Conservation (phyloP, 176 grass and related monocot genomes). For the Paspalum vaginatum region DNA sequence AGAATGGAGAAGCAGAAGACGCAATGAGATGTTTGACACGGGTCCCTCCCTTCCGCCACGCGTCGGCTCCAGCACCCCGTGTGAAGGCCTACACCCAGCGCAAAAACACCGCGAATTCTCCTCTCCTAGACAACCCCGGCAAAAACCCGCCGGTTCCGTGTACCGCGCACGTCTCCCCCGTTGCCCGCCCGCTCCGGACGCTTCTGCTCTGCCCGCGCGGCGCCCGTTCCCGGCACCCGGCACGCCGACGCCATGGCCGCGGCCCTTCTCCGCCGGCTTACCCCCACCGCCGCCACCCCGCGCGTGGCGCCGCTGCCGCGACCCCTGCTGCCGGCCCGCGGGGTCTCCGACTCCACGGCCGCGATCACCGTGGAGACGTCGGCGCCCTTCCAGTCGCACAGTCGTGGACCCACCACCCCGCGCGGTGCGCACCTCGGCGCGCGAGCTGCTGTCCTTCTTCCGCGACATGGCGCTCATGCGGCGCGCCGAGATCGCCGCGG, state of each 20-base stretch:
- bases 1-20: too few species aligned
- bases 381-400: constrained; percentile 61
- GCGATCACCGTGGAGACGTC: constrained; percentile 69
- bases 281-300: not conserved
- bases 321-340: not conserved
- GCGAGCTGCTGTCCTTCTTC: constrained; percentile 63
- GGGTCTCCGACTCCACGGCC: constrained; percentile 33
- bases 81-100: too few species aligned
- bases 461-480: constrained; percentile 79
- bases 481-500: constrained; percentile 80
- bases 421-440: constrained; percentile 24
- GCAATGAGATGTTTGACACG: too few species aligned
- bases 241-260: constrained; percentile 41
- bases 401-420: constrained; percentile 59
- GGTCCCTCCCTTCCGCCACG: too few species aligned
- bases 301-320: not conserved
- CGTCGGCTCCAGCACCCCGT: too few species aligned
- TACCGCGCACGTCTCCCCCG: too few species aligned
- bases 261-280: constrained; percentile 54
- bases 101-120: not conserved
- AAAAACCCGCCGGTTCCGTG: too few species aligned
- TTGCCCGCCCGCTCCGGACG: not conserved
- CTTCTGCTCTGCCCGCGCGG: too few species aligned
- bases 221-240: not conserved
- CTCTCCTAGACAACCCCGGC: too few species aligned